phyloP scores from a whole-genome alignment of 192 early-diverging fungal species.

The Oehlia diaphana region DNA sequence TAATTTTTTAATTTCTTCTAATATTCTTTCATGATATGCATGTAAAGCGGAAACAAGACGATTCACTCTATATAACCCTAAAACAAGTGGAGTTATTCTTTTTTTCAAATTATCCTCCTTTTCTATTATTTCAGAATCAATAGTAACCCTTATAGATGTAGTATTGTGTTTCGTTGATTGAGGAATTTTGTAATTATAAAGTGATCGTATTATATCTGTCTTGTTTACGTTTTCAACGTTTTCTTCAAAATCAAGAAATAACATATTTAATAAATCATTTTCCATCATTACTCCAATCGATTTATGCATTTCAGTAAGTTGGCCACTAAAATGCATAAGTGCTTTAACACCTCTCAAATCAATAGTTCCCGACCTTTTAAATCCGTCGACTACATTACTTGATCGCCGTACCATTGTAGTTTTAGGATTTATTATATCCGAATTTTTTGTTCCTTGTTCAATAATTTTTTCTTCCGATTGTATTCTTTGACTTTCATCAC shows the following conservation, averaged over 20 bases:
- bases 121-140: conserved; percentile 31
- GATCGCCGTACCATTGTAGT: conserved; percentile 18
- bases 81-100: conserved; percentile 70
- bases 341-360: conserved; percentile 64
- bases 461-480: conserved; percentile 37
- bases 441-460: conserved; percentile 34
- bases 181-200: conserved; percentile 15
- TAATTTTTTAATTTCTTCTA: conserved; percentile 74
- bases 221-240: conserved; percentile 54
- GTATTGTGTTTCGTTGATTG: not conserved
- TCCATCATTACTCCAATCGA: conserved; percentile 75
- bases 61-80: conserved; percentile 77
- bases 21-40: conserved; percentile 72
- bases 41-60: conserved; percentile 67
- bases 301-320: conserved; percentile 65
- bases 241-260: conserved; percentile 64
- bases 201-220: conserved; percentile 8
- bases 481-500: conserved; percentile 43
- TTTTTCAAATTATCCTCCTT: conserved; percentile 45
- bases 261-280: conserved; percentile 62
- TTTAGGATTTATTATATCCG: conserved; percentile 41
- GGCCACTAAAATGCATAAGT: conserved; percentile 58
- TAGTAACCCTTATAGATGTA: conserved; percentile 14
- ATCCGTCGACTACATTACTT: conserved; percentile 27
- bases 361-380: conserved; percentile 37